Evolutionary conservation across 352 stramenopile species (phyloP).

Genomic region (Elongisporangium senticosum): DNA sequence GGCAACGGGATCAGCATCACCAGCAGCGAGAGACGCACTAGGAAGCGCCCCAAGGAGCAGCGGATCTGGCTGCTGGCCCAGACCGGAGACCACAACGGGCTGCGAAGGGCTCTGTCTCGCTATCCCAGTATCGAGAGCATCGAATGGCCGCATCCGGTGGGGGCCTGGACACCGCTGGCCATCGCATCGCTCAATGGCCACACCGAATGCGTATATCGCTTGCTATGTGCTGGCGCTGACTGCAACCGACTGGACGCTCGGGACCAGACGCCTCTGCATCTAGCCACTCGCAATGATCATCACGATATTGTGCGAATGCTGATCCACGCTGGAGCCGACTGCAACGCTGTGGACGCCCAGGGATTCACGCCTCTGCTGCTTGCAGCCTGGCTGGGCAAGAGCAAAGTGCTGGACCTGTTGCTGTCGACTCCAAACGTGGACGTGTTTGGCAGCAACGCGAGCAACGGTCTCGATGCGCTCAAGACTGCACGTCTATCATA

Average conservation of each 20-base stretch:
- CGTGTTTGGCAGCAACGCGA: constrained; percentile 40
- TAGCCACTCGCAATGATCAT: neutral
- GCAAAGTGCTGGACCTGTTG: constrained; percentile 60
- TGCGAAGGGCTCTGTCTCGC: constrained; percentile 42
- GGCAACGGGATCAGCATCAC: constrained; percentile 27
- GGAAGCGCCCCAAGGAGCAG: constrained; percentile 68
- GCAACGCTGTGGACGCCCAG: constrained; percentile 49
- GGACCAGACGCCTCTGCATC: neutral
- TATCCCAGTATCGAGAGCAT: constrained; percentile 47
- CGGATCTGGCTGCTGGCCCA: constrained; percentile 72
- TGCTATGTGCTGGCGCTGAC: neutral
- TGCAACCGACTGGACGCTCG: neutral
- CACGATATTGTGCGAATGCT: constrained; percentile 18
- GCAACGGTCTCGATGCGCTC: constrained; percentile 52
- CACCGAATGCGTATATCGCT: constrained; percentile 37
- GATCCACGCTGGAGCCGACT: constrained; percentile 46
- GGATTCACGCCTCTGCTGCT: constrained; percentile 68
- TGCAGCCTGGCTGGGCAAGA: constrained; percentile 49
- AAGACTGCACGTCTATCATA: constrained; percentile 65
- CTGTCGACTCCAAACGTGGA: constrained; percentile 47
- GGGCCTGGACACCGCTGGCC: constrained; percentile 57
- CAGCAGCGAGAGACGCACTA: constrained; percentile 35
- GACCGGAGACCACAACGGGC: constrained; percentile 43
- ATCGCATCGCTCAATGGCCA: constrained; percentile 60
- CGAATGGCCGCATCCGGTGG: constrained; percentile 63